A percentile compares a stretch with the other conserved stretches of the same genome.
Evolutionary conservation across 352 stramenopile genomes (phyloP).

Genomic region (Phytophthora rubi): DNA sequence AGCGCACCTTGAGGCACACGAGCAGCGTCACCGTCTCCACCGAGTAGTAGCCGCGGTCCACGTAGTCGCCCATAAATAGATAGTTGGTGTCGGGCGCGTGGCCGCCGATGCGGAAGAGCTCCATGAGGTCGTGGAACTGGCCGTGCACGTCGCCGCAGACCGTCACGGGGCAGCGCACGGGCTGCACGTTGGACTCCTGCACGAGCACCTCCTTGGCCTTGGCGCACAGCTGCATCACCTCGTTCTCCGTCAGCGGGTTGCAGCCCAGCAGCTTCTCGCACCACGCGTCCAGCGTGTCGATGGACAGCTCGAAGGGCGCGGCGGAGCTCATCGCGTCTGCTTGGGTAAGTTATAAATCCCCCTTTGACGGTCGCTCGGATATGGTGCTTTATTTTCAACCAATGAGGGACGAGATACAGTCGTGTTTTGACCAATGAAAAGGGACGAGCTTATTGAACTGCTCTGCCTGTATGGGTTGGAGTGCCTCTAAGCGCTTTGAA

Average conservation of each 20-base stretch:
- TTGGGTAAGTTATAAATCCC: neutral
- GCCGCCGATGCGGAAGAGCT: conserved; percentile 93
- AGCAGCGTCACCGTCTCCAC: conserved; percentile 86
- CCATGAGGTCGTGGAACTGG: conserved; percentile 98
- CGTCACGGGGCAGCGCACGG: conserved; percentile 96
- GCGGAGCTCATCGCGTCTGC: conserved; percentile 41
- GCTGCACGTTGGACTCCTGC: conserved; percentile 97
- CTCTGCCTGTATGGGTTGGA: no score
- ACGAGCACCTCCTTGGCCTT: conserved; percentile 97
- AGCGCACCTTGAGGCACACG: conserved; percentile 89
- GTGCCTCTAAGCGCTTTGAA: no score
- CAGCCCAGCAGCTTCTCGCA: conserved; percentile 94
- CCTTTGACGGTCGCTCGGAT: neutral
- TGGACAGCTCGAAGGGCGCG: conserved; percentile 74
- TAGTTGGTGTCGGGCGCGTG: conserved; percentile 90
- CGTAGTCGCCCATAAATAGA: conserved; percentile 86
- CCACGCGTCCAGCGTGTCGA: conserved; percentile 94
- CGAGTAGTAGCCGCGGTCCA: conserved; percentile 90
- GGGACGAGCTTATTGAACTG: neutral
- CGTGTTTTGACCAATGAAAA: neutral
- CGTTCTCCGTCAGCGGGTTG: conserved; percentile 94
- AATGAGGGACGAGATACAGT: neutral
- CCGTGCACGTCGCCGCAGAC: conserved; percentile 98
- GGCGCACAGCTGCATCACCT: conserved; percentile 96
- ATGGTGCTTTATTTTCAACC: neutral